Percentiles rank a stretch among this genome's conserved stretches.
phyloP scores from a whole-genome alignment of 169 alveolate genomes.

The Theileria annulata region DNA sequence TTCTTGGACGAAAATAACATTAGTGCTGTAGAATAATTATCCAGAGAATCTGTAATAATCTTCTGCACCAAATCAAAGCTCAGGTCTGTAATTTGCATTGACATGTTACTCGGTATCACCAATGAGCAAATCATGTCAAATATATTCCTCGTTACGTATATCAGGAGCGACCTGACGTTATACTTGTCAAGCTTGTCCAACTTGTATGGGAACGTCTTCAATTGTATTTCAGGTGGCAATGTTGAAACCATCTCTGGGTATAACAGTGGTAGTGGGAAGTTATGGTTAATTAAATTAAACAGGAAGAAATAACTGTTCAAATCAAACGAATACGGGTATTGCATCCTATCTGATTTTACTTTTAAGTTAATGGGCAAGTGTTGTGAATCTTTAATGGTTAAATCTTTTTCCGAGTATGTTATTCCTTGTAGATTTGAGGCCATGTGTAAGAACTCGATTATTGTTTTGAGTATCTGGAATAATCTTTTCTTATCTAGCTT shows the following conservation, averaged over 20 bases:
- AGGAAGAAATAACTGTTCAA: conserved; percentile 37
- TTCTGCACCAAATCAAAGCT: conserved; percentile 23
- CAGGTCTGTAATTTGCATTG: neutral
- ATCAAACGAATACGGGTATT: conserved; percentile 40
- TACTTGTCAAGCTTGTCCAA: conserved; percentile 37
- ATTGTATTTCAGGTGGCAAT: conserved; percentile 31
- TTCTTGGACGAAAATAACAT: conserved; percentile 30
- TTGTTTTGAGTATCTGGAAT: conserved; percentile 23
- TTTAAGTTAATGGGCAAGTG: too few relatives aligned
- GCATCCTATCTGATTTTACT: conserved; percentile 20
- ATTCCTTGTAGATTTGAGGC: conserved; percentile 51
- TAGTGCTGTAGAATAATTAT: conserved; percentile 32
- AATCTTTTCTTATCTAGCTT: neutral
- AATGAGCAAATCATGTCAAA: conserved; percentile 39
- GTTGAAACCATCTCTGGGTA: conserved; percentile 10
- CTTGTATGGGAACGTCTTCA: conserved; percentile 48
- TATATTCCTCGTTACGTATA: conserved; percentile 29
- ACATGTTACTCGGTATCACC: conserved; percentile 22
- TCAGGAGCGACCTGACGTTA: conserved; percentile 31
- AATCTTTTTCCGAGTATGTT: conserved; percentile 1
- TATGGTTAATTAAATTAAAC: conserved; percentile 39
- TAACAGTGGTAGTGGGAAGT: conserved; percentile 54
- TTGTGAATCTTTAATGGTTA: neutral
- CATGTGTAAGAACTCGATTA: conserved; percentile 45
- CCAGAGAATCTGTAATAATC: conserved; percentile 34